Conservation (phyloP, 768 basidiomycete genomes). For the Bullera alba region DNA sequence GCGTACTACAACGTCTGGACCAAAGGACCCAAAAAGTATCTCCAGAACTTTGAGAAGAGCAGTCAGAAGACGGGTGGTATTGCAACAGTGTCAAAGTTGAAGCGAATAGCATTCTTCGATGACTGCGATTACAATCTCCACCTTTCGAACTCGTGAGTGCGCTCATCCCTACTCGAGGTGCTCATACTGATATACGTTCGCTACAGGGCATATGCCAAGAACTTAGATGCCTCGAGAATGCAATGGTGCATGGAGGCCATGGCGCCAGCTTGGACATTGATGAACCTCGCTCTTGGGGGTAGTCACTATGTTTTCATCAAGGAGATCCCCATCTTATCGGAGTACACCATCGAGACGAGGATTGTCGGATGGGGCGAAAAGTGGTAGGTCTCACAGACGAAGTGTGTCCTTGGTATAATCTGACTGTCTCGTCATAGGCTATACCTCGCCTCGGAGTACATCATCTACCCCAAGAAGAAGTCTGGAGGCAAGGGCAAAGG, state of each 20-base stretch:
- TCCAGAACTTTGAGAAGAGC: slow-evolving; percentile 21
- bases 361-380: slow-evolving; percentile 46
- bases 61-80: slow-evolving; percentile 17
- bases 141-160: slow-evolving; percentile 36
- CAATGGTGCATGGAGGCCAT: slow-evolving; percentile 27
- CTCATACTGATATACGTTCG: too few relatives aligned
- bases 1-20: slow-evolving; percentile 20
- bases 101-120: slow-evolving; percentile 29
- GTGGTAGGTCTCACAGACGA: slow-evolving; percentile 29
- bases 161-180: neutral
- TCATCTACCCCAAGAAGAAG: slow-evolving; percentile 40
- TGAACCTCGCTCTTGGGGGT: slow-evolving; percentile 33
- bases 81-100: slow-evolving; percentile 8
- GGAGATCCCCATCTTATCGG: slow-evolving; percentile 42
- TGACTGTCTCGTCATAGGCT: slow-evolving; percentile 24
- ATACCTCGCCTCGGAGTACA: slow-evolving; percentile 42
- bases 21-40: slow-evolving; percentile 28
- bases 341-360: slow-evolving; percentile 42
- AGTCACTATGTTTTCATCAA: slow-evolving; percentile 42
- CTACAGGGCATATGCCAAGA: slow-evolving; percentile 22
- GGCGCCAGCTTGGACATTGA: slow-evolving; percentile 28
- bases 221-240: slow-evolving; percentile 28
- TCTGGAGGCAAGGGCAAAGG: slow-evolving; percentile 4
- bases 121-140: slow-evolving; percentile 41
- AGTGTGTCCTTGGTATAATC: too few relatives aligned